Percentiles rank a stretch among this genome's conserved stretches.
phyloP scores from a whole-genome alignment of 306 rosid species.

The Canavalia ensiformis region DNA sequence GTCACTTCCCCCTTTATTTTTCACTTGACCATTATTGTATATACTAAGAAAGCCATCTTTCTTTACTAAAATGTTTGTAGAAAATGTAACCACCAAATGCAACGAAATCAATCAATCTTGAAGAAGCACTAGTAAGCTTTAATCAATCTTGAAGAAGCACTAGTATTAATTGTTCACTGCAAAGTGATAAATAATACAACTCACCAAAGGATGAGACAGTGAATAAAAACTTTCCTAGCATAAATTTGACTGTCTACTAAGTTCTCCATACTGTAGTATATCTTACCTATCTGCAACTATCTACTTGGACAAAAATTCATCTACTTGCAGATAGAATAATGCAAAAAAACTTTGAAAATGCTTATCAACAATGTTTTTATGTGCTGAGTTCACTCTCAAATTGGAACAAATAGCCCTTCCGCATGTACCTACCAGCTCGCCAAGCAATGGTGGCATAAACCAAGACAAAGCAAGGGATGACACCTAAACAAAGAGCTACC shows the following conservation, averaged over 20 bases:
- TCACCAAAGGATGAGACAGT: not conserved
- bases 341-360: not conserved
- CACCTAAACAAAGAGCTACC: constrained; percentile 27
- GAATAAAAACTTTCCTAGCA: not conserved
- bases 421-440: not conserved
- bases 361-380: not conserved
- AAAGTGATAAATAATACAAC: not conserved
- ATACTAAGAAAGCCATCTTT: not conserved
- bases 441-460: constrained; percentile 35
- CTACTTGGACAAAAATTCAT: not conserved
- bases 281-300: not conserved
- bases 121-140: not conserved
- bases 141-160: not conserved
- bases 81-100: not conserved
- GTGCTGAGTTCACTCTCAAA: constrained; percentile 9
- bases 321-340: not conserved
- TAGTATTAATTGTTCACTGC: not conserved
- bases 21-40: too few relatives aligned
- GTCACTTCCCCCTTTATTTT: too few relatives aligned
- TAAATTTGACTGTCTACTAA: not conserved
- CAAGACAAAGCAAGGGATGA: constrained; percentile 41
- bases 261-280: too few relatives aligned
- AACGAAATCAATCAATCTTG: not conserved
- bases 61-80: not conserved
- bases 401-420: not conserved